phyloP scores from a whole-genome alignment of 345 rosid genomes.

The Boechera retrofracta region DNA sequence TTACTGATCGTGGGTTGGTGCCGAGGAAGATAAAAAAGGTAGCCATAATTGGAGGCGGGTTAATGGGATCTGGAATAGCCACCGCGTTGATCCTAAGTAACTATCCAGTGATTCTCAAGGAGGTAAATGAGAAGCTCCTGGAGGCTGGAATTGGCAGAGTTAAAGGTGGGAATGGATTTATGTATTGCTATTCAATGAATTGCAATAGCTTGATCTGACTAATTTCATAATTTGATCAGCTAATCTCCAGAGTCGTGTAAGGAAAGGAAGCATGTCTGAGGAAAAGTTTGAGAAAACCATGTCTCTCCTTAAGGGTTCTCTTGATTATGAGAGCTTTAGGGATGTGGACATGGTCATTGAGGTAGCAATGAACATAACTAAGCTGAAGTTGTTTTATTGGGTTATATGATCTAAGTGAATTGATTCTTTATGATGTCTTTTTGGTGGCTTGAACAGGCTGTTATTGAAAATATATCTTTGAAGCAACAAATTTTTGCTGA shows the following conservation, averaged over 20 bases:
- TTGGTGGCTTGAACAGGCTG: constrained; percentile 76
- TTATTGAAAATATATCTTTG: constrained; percentile 82
- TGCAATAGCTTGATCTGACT: constrained; percentile 33
- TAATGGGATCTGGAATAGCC: constrained; percentile 99
- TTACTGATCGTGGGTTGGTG: constrained; percentile 74
- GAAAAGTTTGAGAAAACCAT: constrained; percentile 82
- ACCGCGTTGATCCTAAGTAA: constrained; percentile 83
- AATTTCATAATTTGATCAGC: constrained; percentile 52
- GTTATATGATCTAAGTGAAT: constrained; percentile 22
- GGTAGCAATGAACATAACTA: constrained; percentile 51
- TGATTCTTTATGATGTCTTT: constrained; percentile 28
- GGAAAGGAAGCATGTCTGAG: constrained; percentile 78
- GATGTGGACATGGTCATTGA: constrained; percentile 97
- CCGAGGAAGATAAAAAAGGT: constrained; percentile 80
- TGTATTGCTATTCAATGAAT: constrained; percentile 29
- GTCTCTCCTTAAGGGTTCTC: constrained; percentile 76
- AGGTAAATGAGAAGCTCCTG: constrained; percentile 86
- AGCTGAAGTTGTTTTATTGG: constrained; percentile 26
- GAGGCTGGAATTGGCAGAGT: constrained; percentile 88
- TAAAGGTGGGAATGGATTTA: constrained; percentile 56
- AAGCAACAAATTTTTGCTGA: constrained; percentile 97
- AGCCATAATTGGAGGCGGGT: constrained; percentile 95
- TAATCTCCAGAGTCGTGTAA: constrained; percentile 88
- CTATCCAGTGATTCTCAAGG: constrained; percentile 85
- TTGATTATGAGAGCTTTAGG: constrained; percentile 83